phyloP scores from a whole-genome alignment of 169 alveolate genomes.

The Babesia bigemina region DNA sequence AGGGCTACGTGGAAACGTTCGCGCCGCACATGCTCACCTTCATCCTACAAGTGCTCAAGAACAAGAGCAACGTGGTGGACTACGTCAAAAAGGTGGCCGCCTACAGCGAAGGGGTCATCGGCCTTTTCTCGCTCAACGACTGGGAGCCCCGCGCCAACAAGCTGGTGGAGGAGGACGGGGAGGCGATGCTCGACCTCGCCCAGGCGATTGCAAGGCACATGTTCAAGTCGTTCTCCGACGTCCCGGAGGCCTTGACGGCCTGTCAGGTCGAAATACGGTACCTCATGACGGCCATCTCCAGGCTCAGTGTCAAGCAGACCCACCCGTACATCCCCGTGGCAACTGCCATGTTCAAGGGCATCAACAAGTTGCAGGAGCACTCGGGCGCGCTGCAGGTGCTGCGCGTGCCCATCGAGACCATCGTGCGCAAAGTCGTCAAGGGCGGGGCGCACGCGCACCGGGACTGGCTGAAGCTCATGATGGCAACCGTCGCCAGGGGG shows the following conservation, averaged over 20 bases:
- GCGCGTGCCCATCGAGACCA: constrained; percentile 9
- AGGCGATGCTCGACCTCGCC: neutral
- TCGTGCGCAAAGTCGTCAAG: constrained; percentile 21
- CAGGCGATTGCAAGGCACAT: constrained; percentile 5
- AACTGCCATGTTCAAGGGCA: constrained; percentile 19
- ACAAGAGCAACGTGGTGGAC: constrained; percentile 6
- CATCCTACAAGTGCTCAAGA: constrained; percentile 21
- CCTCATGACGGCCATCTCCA: constrained; percentile 26
- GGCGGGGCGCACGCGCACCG: constrained; percentile 25
- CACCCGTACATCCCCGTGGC: constrained; percentile 31
- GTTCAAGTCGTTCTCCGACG: neutral
- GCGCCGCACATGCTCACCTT: constrained; percentile 40
- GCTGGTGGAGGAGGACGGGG: constrained; percentile 5
- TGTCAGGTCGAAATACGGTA: constrained; percentile 9
- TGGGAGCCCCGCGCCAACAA: constrained; percentile 25
- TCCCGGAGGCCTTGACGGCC: constrained; percentile 17
- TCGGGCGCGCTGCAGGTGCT: constrained; percentile 6
- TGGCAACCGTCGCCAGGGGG: constrained; percentile 29
- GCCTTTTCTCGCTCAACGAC: constrained; percentile 19
- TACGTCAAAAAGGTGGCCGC: constrained; percentile 19
- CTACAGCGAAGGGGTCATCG: constrained; percentile 35
- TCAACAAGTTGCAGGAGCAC: constrained; percentile 10
- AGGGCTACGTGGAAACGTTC: constrained; percentile 17
- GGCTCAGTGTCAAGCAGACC: constrained; percentile 13
- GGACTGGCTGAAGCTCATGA: constrained; percentile 43